Evolutionary conservation across 768 basidiomycete species (phyloP).

Genomic region (Rhodotorula graminis): DNA sequence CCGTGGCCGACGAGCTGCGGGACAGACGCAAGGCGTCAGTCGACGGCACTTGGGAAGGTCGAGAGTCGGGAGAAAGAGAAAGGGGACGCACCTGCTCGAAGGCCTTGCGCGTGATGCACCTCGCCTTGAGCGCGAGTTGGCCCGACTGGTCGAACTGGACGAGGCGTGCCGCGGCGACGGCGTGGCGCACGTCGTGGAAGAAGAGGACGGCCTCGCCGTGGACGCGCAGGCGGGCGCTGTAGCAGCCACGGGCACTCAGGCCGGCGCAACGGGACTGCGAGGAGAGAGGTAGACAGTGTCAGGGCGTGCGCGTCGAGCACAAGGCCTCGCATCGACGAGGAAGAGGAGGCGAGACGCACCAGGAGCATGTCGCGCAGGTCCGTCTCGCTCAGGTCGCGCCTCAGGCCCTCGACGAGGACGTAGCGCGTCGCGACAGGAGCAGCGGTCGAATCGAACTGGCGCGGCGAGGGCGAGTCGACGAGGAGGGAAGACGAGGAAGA

Average conservation of each 20-base stretch:
- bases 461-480: neutral
- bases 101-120: conserved; percentile 13
- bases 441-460: neutral
- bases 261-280: neutral
- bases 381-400: neutral
- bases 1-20: conserved; percentile 6
- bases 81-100: conserved; percentile 16
- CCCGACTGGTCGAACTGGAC: neutral
- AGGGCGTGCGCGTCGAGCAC: too few relatives aligned
- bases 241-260: conserved; percentile 13
- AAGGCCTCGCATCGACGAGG: too few relatives aligned
- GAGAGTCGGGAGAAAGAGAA: neutral
- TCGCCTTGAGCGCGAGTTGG: neutral
- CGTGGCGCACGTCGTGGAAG: conserved; percentile 36
- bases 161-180: neutral
- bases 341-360: conserved; percentile 2
- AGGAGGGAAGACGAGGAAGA: neutral
- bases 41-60: neutral
- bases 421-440: conserved; percentile 24
- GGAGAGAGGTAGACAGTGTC: too few relatives aligned
- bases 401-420: conserved; percentile 19
- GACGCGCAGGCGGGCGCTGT: neutral
- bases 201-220: conserved; percentile 27
- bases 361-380: neutral
- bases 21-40: too few relatives aligned